Evolutionary conservation across 768 basidiomycete species (phyloP), one percentile per base, ranked within the genome.

Genomic region (Tubosaeta sp.): DNA sequence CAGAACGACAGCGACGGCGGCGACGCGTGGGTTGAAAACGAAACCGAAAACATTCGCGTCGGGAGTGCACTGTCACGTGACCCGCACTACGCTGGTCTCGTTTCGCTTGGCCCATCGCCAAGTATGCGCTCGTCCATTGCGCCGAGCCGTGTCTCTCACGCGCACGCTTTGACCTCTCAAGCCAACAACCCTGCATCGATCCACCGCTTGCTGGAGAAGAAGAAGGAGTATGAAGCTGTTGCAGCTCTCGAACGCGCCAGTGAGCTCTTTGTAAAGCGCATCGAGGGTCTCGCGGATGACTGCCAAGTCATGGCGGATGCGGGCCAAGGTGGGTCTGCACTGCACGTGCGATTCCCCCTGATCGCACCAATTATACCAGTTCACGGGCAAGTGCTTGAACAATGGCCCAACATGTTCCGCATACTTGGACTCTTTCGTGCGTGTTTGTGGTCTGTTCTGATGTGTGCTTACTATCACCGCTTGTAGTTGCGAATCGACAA

Each of bases 331-430:
- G 43, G 36, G 68, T 55, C 0, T 34, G 3, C 30, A 9, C 30
- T 21, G 10, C 25, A 7, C 14, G 3, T 32, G 12, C 18, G 9
- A 21, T 4, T 10, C 8, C 2, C 25, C 48, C 43, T 50, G 55
- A 55, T 35, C 32, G 14, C 14, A 31, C 18, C 30, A n/a, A 22
- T 39, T 22, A 42, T 32, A 42, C 19, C 44, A 89, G 87, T 85
- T 30, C 84, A 86, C 55, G 87, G 87, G 10, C 80, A 88, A 62
- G 86, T 90, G 4, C 76, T 88, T 22, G 81, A 81, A 51, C 86
- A 89, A 54, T 90, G 87, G 87, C 84, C 86, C 10, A 81, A 80
- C 63, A 90, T 90, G 88, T 90, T 90, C 60, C 78, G 82, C 57
- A 87, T 87, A 46, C 70, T 90, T 44, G 78, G 70, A 50, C 71